phyloP scores from a whole-genome alignment of 2,329 filamentous ascomycete genomes.

The Alternaria arbusti region DNA sequence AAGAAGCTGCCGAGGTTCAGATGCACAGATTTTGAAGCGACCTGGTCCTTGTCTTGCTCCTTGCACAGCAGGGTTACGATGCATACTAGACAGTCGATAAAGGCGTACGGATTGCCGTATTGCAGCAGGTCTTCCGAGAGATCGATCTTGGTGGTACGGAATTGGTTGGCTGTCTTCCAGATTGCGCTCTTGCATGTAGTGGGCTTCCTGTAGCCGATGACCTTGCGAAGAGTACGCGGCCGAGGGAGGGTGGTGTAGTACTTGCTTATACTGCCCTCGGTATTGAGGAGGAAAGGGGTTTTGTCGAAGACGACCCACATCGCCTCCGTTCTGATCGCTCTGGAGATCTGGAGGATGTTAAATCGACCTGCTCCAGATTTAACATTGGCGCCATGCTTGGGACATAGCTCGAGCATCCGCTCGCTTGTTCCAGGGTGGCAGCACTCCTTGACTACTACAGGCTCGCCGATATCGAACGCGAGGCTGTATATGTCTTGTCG shows the following conservation, averaged over 20 bases:
- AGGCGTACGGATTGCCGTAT: constrained; percentile 5
- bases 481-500: constrained; percentile 15
- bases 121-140: background rate
- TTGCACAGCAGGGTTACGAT: constrained; percentile 12
- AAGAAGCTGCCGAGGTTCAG: constrained; percentile 16
- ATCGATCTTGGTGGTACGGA: constrained; percentile 7
- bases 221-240: background rate
- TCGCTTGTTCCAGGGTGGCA: constrained; percentile 16
- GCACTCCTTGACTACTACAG: constrained; percentile 19
- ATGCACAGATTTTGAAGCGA: background rate
- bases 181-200: constrained; percentile 4
- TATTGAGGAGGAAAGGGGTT: constrained; percentile 4
- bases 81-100: constrained; percentile 5
- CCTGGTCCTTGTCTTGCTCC: constrained; percentile 1
- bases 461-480: constrained; percentile 7
- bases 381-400: constrained; percentile 13
- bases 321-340: constrained; percentile 14
- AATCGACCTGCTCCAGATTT: constrained; percentile 9
- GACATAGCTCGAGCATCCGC: constrained; percentile 18
- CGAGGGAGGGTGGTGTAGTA: constrained; percentile 2
- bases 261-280: background rate
- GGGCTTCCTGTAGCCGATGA: background rate
- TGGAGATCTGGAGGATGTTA: constrained; percentile 18
- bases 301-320: constrained; percentile 15
- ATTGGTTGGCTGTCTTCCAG: constrained; percentile 16